Conservation (phyloP, 2,329 filamentous ascomycete species). For the Cytospora chrysosperma region DNA sequence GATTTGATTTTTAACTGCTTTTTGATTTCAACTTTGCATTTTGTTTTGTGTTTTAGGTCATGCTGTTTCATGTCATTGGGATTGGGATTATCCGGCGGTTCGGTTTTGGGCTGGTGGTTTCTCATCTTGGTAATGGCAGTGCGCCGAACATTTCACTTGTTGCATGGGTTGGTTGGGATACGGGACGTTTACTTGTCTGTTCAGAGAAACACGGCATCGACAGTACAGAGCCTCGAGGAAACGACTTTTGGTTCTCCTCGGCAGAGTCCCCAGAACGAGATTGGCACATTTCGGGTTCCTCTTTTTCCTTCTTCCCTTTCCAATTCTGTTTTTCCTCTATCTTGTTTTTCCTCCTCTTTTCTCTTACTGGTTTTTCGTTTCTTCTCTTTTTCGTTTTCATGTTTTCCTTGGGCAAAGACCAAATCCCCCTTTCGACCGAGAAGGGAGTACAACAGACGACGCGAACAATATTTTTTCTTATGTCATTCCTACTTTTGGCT, state of each 20-base stretch:
- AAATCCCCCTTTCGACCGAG: neutral
- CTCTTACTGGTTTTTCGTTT: neutral
- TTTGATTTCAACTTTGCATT: conserved; percentile 2
- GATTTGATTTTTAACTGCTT: conserved; percentile 33
- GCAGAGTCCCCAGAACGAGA: conserved; percentile 19
- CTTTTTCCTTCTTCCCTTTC: neutral
- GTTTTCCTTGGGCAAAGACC: conserved; percentile 2
- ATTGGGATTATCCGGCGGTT: conserved; percentile 17
- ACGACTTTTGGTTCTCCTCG: conserved; percentile 12
- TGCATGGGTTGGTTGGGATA: conserved; percentile 22
- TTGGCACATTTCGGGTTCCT: neutral
- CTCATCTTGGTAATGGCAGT: conserved; percentile 25
- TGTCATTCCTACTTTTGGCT: neutral
- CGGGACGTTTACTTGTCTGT: conserved; percentile 20
- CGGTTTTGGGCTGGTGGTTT: conserved; percentile 17
- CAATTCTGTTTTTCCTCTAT: neutral
- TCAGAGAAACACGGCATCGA: conserved; percentile 21
- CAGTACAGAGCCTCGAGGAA: conserved; percentile 24
- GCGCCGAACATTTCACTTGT: conserved; percentile 25
- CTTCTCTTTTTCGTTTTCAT: neutral
- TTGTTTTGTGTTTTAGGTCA: conserved; percentile 27
- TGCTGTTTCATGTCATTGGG: conserved; percentile 27
- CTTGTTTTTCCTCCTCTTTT: neutral
- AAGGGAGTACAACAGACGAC: neutral
- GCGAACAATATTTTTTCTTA: neutral